Conservation (phyloP, 2,329 filamentous ascomycete genomes). For the Penicillium sp. region DNA sequence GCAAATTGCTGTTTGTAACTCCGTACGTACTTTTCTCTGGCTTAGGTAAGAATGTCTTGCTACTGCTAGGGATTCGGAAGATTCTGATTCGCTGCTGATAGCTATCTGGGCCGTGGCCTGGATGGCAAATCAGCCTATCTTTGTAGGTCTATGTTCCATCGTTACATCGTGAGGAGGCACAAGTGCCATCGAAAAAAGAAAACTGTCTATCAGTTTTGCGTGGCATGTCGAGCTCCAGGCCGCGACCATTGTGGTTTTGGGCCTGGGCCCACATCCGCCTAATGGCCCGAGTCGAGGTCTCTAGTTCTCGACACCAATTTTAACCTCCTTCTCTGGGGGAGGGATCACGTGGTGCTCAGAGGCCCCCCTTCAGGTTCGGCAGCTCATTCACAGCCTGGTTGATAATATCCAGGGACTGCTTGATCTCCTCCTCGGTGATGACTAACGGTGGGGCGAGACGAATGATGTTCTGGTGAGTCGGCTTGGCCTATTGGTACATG, state of each 20-base stretch:
- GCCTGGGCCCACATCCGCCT: neutral
- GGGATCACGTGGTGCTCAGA: conserved; percentile 59
- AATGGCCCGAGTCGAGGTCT: neutral
- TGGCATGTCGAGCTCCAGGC: neutral
- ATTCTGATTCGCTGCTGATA: neutral
- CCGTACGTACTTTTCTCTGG: no score
- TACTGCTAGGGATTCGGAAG: neutral
- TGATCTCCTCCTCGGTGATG: conserved; percentile 85
- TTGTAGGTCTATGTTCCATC: conserved; percentile 15
- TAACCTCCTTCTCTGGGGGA: conserved; percentile 61
- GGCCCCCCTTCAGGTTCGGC: conserved; percentile 64
- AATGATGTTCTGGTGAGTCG: conserved; percentile 98
- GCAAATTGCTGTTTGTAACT: neutral
- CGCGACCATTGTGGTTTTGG: neutral
- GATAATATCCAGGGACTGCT: conserved; percentile 76
- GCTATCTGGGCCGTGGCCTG: neutral
- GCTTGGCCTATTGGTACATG: conserved; percentile 73
- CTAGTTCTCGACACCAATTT: conserved; percentile 60
- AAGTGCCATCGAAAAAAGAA: neutral
- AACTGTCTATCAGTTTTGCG: conserved; percentile 2
- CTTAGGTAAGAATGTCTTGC: neutral
- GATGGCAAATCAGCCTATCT: conserved; percentile 2
- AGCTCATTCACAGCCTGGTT: conserved; percentile 79
- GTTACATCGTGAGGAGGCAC: conserved; percentile 13
- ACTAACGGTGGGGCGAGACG: conserved; percentile 94